Evolutionary conservation across 257 asterid genomes (phyloP).

Genomic region (Solanum megistacrolobum): DNA sequence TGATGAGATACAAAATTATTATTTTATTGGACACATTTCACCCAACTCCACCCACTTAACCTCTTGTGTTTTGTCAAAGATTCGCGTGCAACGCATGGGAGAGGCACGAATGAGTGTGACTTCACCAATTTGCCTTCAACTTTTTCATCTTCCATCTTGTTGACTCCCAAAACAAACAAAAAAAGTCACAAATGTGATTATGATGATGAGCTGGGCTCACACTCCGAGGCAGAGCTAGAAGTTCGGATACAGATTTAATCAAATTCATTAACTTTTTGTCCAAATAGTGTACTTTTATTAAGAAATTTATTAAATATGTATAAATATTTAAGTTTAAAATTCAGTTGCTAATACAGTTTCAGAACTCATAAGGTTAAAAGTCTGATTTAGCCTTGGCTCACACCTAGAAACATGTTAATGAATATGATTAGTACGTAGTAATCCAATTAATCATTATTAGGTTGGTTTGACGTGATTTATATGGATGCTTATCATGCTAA

Average conservation of each 20-base stretch:
- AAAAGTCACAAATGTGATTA: not conserved
- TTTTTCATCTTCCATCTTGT: not conserved
- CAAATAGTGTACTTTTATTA: not conserved
- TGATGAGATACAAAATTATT: not conserved
- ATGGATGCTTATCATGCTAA: not conserved
- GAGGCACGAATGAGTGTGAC: slow-evolving; percentile 22
- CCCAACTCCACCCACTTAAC: slow-evolving; percentile 7
- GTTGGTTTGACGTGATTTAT: slow-evolving; percentile 4
- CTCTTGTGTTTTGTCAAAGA: slow-evolving; percentile 23
- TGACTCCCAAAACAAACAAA: not conserved
- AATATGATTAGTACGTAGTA: not conserved
- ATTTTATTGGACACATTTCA: not conserved
- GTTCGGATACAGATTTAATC: not conserved
- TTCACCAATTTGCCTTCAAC: slow-evolving; percentile 13
- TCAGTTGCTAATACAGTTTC: not conserved
- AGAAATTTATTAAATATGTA: not conserved
- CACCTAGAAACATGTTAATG: slow-evolving; percentile 1
- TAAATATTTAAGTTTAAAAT: not conserved
- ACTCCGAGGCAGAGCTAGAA: not conserved
- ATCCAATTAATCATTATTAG: slow-evolving; percentile 7
- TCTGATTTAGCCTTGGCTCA: not conserved
- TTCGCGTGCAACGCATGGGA: slow-evolving; percentile 35
- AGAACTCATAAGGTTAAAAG: not conserved
- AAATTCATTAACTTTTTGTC: not conserved
- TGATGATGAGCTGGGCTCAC: not conserved